Evolutionary conservation across 768 basidiomycete species (phyloP).

Genomic region (Leccinum arenicola): DNA sequence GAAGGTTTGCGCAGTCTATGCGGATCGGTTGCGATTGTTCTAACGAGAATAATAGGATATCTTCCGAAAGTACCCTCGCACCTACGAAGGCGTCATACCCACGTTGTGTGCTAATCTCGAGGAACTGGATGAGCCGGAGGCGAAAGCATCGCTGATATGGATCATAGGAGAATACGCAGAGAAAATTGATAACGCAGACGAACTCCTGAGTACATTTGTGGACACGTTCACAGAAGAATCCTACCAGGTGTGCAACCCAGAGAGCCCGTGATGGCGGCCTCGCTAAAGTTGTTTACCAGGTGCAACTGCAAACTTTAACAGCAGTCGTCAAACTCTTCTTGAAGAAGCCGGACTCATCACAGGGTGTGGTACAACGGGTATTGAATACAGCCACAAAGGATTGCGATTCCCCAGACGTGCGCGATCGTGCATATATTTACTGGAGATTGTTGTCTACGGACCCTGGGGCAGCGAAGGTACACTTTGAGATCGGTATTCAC

Average conservation of each 20-base stretch:
- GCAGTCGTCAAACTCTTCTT: slow-evolving; percentile 97
- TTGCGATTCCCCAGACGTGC: slow-evolving; percentile 94
- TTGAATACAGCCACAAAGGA: slow-evolving; percentile 94
- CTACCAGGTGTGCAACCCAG: slow-evolving; percentile 57
- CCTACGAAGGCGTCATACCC: slow-evolving; percentile 96
- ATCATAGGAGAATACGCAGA: slow-evolving; percentile 98
- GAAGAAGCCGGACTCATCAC: slow-evolving; percentile 91
- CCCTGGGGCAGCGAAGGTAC: slow-evolving; percentile 42
- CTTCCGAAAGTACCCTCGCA: slow-evolving; percentile 95
- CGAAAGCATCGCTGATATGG: slow-evolving; percentile 98
- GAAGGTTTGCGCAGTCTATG: slow-evolving; percentile 59
- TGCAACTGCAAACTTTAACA: slow-evolving; percentile 81
- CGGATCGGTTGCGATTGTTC: neutral
- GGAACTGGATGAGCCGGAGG: slow-evolving; percentile 96
- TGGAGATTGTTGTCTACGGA: slow-evolving; percentile 96
- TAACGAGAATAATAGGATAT: slow-evolving; percentile 65
- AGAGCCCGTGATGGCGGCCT: neutral
- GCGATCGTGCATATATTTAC: slow-evolving; percentile 97
- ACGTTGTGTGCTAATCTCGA: slow-evolving; percentile 93
- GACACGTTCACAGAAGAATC: slow-evolving; percentile 93
- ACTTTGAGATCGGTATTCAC: neutral
- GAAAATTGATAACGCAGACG: slow-evolving; percentile 96
- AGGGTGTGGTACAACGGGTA: slow-evolving; percentile 88
- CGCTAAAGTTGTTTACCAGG: slow-evolving; percentile 33
- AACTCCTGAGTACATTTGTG: slow-evolving; percentile 85